Percentiles rank a stretch among this genome's conserved stretches.
Conservation (phyloP, 2,329 filamentous ascomycete genomes). For the Lachnellula hyalina region DNA sequence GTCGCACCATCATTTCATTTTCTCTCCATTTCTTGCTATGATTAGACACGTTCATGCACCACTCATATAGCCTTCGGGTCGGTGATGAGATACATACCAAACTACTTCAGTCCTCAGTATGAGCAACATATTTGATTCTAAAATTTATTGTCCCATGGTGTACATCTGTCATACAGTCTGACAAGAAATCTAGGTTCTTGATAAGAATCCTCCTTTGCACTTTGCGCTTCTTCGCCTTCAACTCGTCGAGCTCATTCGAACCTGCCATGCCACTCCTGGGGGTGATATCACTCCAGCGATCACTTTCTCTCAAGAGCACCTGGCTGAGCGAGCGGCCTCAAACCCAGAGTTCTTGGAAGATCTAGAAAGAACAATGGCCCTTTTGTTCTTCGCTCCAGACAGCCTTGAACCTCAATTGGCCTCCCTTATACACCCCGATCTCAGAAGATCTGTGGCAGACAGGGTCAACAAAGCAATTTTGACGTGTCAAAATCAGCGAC, state of each 20-base stretch:
- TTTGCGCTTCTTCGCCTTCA: conserved; percentile 88
- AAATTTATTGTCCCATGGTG: not conserved
- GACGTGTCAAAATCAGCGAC: conserved; percentile 62
- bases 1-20: conserved; percentile 31
- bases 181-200: conserved; percentile 63
- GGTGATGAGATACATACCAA: conserved; percentile 79
- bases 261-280: conserved; percentile 58
- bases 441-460: conserved; percentile 79
- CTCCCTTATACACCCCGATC: conserved; percentile 69
- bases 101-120: conserved; percentile 87
- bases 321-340: conserved; percentile 80
- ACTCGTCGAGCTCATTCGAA: conserved; percentile 85
- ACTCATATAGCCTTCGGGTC: conserved; percentile 88
- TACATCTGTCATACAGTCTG: conserved; percentile 4
- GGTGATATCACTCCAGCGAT: conserved; percentile 72
- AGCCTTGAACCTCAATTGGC: conserved; percentile 71
- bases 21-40: conserved; percentile 53
- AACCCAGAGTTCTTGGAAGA: conserved; percentile 78
- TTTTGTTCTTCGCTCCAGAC: conserved; percentile 83
- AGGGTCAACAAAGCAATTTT: conserved; percentile 88
- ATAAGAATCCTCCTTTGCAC: conserved; percentile 75
- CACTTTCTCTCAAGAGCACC: conserved; percentile 79
- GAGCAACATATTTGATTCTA: conserved; percentile 47
- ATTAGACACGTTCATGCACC: conserved; percentile 99
- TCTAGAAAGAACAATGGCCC: conserved; percentile 85